Evolutionary conservation across 805 yeast genomes (phyloP).

Genomic region (Saturnispora ahearnii): DNA sequence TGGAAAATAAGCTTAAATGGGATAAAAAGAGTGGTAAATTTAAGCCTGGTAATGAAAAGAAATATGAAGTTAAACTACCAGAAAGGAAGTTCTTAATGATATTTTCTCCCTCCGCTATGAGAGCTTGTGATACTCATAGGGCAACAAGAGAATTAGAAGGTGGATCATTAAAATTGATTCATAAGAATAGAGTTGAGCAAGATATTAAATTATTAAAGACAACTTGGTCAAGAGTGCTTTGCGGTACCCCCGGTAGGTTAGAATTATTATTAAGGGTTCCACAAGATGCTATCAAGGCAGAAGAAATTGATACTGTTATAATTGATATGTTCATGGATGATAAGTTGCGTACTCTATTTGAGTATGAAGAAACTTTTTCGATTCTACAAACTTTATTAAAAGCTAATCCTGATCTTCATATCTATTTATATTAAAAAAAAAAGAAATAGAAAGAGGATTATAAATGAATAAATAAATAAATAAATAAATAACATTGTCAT

Average conservation of each 20-base stretch:
- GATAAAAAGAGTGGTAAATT: conserved; percentile 19
- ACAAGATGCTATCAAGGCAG: conserved; percentile 26
- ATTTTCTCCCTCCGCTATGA: conserved; percentile 65
- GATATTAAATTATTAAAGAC: conserved; percentile 42
- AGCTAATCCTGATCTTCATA: conserved; percentile 33
- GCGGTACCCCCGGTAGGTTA: conserved; percentile 57
- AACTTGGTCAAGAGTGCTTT: conserved; percentile 42
- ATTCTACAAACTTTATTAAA: conserved; percentile 32
- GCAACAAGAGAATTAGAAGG: conserved; percentile 37
- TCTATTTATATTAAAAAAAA: conserved; percentile 39
- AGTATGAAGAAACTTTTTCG: conserved; percentile 37
- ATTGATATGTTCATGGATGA: conserved; percentile 56
- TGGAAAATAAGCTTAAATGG: conserved; percentile 21
- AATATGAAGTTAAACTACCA: conserved; percentile 13
- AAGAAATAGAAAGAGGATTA: conserved; percentile 1
- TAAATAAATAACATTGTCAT: not conserved
- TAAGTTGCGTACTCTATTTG: conserved; percentile 55
- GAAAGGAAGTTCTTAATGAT: conserved; percentile 42
- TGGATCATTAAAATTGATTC: conserved; percentile 60
- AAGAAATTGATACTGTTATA: conserved; percentile 44
- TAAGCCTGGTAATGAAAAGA: conserved; percentile 8
- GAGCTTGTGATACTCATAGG: conserved; percentile 81
- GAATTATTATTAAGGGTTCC: conserved; percentile 19
- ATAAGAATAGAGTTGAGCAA: conserved; percentile 61
- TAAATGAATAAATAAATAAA: conserved; percentile 8